A percentile compares a stretch with the other conserved stretches of the same genome.
Conservation (phyloP, 305 asterid species). For the Fraxinus velutina region DNA sequence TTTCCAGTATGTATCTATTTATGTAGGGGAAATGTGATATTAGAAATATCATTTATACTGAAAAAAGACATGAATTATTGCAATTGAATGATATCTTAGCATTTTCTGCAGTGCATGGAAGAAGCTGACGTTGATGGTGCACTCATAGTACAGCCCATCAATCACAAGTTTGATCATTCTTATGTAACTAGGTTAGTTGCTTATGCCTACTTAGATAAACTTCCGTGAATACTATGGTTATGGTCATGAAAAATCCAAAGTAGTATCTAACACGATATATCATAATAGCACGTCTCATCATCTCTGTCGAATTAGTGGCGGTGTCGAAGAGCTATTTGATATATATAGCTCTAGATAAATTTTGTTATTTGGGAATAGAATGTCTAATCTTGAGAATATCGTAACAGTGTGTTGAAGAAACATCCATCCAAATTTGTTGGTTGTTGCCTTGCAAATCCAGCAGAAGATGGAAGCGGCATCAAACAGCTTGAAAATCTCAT, state of each 20-base stretch:
- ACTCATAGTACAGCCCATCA: slow-evolving; percentile 87
- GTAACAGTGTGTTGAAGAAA: slow-evolving; percentile 65
- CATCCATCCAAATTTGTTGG: slow-evolving; percentile 77
- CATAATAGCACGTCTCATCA: neutral
- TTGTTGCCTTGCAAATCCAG: slow-evolving; percentile 94
- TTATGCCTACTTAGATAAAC: neutral
- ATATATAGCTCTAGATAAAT: neutral
- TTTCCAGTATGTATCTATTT: neutral
- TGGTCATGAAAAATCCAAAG: neutral
- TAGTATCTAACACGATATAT: neutral
- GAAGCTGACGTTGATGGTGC: slow-evolving; percentile 89
- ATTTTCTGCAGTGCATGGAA: slow-evolving; percentile 56
- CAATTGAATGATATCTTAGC: neutral
- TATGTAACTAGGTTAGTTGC: slow-evolving; percentile 72
- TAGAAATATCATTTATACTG: neutral
- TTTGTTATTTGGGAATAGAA: neutral
- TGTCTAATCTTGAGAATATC: slow-evolving; percentile 10
- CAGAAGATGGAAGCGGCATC: slow-evolving; percentile 70
- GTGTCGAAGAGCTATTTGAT: neutral
- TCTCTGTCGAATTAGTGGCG: neutral
- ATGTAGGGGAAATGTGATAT: neutral
- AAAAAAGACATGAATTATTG: neutral
- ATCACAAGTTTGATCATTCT: slow-evolving; percentile 86
- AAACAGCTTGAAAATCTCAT: slow-evolving; percentile 66
- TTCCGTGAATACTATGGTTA: neutral